phyloP scores from a whole-genome alignment of 306 rosid species.

The cucumber (Cucumis sativus) region Cucumber_9930_V3 NC_026655.2:3746501-3747000 shows the following conservation, averaged over 20 bases:
- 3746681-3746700: not conserved
- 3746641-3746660: not conserved
- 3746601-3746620: not conserved
- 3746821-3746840: not conserved
- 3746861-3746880: constrained; percentile 2
- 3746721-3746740: not conserved
- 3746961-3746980: not conserved
- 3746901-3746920: not conserved
- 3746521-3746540: not conserved
- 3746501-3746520: not conserved
- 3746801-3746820: not conserved
- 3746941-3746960: not conserved
- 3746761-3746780: not conserved
- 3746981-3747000: not conserved
- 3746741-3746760: not conserved
- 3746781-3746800: not conserved
- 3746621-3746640: constrained; percentile 1
- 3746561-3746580: not conserved
- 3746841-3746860: not conserved
- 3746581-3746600: not conserved
- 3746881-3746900: not conserved
- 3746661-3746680: not conserved
- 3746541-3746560: not conserved
- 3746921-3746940: not conserved
- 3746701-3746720: not conserved